Conservation (phyloP, 257 asterid species). For the Craterostigma plantagineum region DNA sequence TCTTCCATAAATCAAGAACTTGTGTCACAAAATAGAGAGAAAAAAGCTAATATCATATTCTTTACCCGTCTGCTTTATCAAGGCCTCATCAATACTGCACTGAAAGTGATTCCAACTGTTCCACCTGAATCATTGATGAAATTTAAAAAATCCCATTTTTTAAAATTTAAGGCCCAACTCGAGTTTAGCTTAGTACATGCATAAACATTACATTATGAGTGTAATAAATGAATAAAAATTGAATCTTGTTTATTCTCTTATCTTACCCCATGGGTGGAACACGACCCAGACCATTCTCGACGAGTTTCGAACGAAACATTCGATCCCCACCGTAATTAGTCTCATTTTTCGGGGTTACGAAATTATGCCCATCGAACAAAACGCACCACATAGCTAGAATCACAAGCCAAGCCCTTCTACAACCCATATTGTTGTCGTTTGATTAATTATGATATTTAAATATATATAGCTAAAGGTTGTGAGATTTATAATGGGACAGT, state of each 20-base stretch:
- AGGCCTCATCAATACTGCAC: constrained; percentile 49
- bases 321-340: too few species aligned
- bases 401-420: too few species aligned
- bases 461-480: too few species aligned
- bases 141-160: background rate
- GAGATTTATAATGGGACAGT: too few species aligned
- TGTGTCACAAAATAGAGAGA: background rate
- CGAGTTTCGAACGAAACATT: background rate
- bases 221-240: background rate
- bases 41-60: background rate
- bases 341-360: too few species aligned
- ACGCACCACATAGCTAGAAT: too few species aligned
- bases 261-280: constrained; percentile 3
- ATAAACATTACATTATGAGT: background rate
- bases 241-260: background rate
- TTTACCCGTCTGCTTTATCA: constrained; percentile 64
- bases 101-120: constrained; percentile 91
- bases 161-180: background rate
- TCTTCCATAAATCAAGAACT: background rate
- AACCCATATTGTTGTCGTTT: too few species aligned
- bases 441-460: too few species aligned
- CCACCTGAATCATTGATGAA: constrained; percentile 51
- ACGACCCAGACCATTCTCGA: constrained; percentile 3
- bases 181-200: background rate
- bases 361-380: too few species aligned